Conservation (phyloP, 202 grass and related monocot genomes). For the Schoenoplectus triqueter region DNA sequence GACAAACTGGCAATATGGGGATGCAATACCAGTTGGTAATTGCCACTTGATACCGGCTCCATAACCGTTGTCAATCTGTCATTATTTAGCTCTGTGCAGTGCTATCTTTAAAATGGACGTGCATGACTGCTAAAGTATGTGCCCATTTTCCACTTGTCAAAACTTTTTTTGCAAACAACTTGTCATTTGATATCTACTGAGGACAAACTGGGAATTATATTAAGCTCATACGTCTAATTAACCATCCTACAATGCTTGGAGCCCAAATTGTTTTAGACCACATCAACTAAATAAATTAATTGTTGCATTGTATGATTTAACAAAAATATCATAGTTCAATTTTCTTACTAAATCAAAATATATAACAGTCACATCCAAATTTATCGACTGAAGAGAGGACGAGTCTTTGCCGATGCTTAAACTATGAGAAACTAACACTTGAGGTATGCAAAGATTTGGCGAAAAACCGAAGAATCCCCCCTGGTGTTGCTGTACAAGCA, state of each 20-base stretch:
- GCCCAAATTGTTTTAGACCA: not conserved
- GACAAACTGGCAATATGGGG: not conserved
- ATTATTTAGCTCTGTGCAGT: not conserved
- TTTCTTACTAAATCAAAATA: not conserved
- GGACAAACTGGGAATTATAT: not conserved
- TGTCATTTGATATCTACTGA: not conserved
- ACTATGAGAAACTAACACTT: slow-evolving; percentile 87
- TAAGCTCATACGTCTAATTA: not conserved
- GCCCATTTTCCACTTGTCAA: not conserved
- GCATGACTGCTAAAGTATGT: not conserved
- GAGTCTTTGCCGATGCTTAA: slow-evolving; percentile 72
- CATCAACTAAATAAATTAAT: not conserved
- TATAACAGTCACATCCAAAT: slow-evolving; percentile 57
- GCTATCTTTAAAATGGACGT: not conserved
- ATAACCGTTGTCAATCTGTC: not conserved
- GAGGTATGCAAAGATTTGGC: slow-evolving; percentile 83
- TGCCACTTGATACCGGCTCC: not conserved
- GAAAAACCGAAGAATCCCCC: slow-evolving; percentile 71
- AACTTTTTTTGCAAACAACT: not conserved
- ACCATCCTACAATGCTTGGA: not conserved
- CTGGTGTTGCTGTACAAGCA: slow-evolving; percentile 56
- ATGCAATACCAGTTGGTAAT: not conserved
- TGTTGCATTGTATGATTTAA: not conserved
- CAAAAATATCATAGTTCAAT: not conserved
- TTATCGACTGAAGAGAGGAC: slow-evolving; percentile 63